A percentile compares a stretch with the other conserved stretches of the same genome.
These are phyloP conservation scores for Phyllostachys edulis DNA, from an alignment of 176 grass and related monocot genomes.

Conservation along the genomic window DNA sequence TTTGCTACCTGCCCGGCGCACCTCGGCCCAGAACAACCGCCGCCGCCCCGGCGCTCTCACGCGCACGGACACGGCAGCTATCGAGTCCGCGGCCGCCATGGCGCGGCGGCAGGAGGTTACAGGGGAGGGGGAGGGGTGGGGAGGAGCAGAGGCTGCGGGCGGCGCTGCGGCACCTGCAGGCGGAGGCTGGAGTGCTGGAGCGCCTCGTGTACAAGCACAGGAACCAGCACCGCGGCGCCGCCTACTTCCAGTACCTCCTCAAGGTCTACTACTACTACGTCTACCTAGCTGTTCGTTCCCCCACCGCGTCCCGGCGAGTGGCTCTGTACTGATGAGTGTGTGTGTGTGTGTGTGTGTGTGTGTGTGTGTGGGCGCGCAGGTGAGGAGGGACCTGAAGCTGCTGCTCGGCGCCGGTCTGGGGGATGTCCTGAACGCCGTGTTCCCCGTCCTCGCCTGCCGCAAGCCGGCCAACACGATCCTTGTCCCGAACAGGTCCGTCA, in stretches of 20 bases:
- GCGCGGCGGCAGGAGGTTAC: not conserved
- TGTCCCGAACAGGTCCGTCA: slow-evolving; percentile 30
- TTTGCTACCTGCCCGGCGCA: not conserved
- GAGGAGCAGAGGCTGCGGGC: slow-evolving; percentile 38
- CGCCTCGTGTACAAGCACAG: slow-evolving; percentile 65
- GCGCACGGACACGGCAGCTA: not conserved
- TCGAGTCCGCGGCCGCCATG: not conserved
- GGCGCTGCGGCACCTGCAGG: slow-evolving; percentile 42
- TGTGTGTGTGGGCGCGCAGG: slow-evolving; percentile 22
- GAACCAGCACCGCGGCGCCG: slow-evolving; percentile 53
- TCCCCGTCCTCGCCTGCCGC: slow-evolving; percentile 52
- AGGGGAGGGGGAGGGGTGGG: not conserved
- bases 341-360: not conserved
- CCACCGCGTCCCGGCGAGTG: not conserved
- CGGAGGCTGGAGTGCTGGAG: slow-evolving; percentile 55
- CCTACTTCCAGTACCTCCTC: slow-evolving; percentile 70
- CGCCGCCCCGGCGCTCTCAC: not conserved
- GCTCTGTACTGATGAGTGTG: not conserved
- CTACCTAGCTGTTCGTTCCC: not conserved
- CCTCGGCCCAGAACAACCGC: not conserved
- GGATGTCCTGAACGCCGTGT: slow-evolving; percentile 46
- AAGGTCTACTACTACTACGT: slow-evolving; percentile 9
- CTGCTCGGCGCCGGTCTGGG: slow-evolving; percentile 22
- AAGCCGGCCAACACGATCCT: slow-evolving; percentile 57
- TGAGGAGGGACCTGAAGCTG: slow-evolving; percentile 65